phyloP scores from a whole-genome alignment of 2,329 filamentous ascomycete genomes.

The Cladophialophora yegresii region DNA sequence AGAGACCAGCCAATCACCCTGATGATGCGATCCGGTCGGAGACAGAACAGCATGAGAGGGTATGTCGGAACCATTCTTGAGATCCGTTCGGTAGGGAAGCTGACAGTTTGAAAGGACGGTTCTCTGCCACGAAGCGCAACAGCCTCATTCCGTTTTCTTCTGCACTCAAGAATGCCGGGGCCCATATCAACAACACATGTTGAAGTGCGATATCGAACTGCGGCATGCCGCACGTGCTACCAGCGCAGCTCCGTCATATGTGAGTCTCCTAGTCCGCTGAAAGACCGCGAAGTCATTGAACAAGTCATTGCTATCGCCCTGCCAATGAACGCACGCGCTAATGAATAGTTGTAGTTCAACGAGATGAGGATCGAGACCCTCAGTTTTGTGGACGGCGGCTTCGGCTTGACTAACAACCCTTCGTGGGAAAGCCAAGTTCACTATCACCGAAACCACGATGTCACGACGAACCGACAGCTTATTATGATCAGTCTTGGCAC shows the following conservation, averaged over 20 bases:
- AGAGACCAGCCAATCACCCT: constrained; percentile 18
- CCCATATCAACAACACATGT: constrained; percentile 24
- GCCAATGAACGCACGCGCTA: not conserved
- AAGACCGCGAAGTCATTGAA: not conserved
- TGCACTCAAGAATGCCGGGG: constrained; percentile 33
- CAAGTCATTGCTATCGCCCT: not conserved
- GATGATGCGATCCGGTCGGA: constrained; percentile 18
- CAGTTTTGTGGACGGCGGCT: constrained; percentile 30
- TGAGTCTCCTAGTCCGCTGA: not conserved
- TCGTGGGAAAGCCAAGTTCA: constrained; percentile 32
- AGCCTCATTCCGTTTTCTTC: constrained; percentile 28
- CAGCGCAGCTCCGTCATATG: constrained; percentile 33
- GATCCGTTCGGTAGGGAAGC: not conserved
- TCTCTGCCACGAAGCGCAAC: constrained; percentile 28
- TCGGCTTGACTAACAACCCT: constrained; percentile 34
- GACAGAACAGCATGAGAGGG: constrained; percentile 25
- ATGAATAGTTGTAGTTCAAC: constrained; percentile 13
- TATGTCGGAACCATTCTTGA: not conserved
- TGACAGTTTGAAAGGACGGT: constrained; percentile 19
- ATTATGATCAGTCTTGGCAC: constrained; percentile 35
- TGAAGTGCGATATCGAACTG: constrained; percentile 27
- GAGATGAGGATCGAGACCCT: constrained; percentile 28
- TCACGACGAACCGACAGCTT: constrained; percentile 20
- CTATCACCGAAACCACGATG: constrained; percentile 27
- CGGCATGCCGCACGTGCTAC: constrained; percentile 34